Percentiles rank a stretch among this genome's conserved stretches.
Evolutionary conservation across 1,284 basidiomycete species (phyloP).

Genomic region (Phellopilus nigrolimitatus): DNA sequence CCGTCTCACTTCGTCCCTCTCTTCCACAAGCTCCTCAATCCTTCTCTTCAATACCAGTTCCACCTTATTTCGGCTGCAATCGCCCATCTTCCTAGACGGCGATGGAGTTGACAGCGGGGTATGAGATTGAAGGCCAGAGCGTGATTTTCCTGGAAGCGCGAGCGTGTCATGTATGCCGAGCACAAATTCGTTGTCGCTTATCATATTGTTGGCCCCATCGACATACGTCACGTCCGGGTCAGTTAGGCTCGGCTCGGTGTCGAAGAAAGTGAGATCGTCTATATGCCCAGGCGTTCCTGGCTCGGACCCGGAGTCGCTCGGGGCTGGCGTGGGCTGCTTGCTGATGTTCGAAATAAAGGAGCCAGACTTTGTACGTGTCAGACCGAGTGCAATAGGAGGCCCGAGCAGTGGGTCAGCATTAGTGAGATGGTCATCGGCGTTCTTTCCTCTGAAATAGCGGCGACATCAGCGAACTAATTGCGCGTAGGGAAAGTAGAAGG

Average conservation of each 20-base stretch:
- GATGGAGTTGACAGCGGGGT: neutral
- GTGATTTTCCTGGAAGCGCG: neutral
- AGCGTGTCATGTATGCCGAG: neutral
- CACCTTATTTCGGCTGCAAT: neutral
- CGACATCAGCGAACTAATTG: neutral
- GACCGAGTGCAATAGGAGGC: slow-evolving; percentile 14
- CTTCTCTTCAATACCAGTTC: neutral
- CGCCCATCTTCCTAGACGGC: neutral
- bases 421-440: no score
- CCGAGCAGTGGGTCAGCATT: neutral
- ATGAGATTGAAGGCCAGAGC: neutral
- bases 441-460: no score
- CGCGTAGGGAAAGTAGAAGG: neutral
- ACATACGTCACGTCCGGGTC: neutral
- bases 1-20: neutral
- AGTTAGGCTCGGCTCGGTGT: neutral
- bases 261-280: slow-evolving; percentile 15
- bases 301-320: slow-evolving; percentile 26
- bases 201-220: neutral
- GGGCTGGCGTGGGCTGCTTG: slow-evolving; percentile 47
- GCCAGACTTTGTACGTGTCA: slow-evolving; percentile 39
- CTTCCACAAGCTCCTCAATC: slow-evolving; percentile 1
- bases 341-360: slow-evolving; percentile 42
- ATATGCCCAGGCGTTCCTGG: slow-evolving; percentile 2
- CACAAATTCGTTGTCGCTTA: neutral